Evolutionary conservation across 257 asterid species (phyloP), one percentile per base, ranked within the genome.

Genomic region (Gardenia jasminoides): DNA sequence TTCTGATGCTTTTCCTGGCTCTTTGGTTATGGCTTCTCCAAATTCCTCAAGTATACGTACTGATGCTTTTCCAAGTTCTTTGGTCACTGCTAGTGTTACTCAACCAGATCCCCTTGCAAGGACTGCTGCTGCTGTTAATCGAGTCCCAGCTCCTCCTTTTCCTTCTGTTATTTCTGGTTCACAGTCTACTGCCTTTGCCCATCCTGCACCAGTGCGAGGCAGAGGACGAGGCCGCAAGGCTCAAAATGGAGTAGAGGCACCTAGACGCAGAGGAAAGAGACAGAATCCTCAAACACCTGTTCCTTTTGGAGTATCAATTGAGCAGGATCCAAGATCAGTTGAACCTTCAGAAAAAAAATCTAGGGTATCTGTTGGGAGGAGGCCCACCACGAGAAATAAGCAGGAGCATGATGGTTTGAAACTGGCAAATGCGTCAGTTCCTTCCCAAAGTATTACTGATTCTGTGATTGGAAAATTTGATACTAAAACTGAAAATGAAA

Each of bases 221-320:
- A 85, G 88, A 76, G 94, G 94, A 13, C 83, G 91, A 15, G 96
- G 91, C 30, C 88, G 87, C 41, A 88, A 68, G 82, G 81, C 88
- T 84, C 97, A 88, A 83, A 84, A 74, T 80, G 90, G 83, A 68
- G 93, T 86, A 79, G 94, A 85, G 88, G 81, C 88, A 36, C 87
- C 94, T 33, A 88, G 83, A 76, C 87, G 97, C 65, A 89, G 92
- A 86, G 92, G 94, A 78, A 91, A 89, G 86, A 88, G 91, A 83
- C 91, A 85, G 83, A 95, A 89, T 67, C 80, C 86, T 81, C 80
- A 78, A 59, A 83, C 59, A 26, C 64, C 91, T 77, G 72, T 56
- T 79, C 80, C 75, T 82, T 86, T 92, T 79, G 96, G 86, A 64
- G 83, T 80, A 76, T 50, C 82, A 80, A 50, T 83, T 80, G 85